Evolutionary conservation across 2,329 filamentous ascomycete genomes (phyloP).

Genomic region (Bertia moriformis): DNA sequence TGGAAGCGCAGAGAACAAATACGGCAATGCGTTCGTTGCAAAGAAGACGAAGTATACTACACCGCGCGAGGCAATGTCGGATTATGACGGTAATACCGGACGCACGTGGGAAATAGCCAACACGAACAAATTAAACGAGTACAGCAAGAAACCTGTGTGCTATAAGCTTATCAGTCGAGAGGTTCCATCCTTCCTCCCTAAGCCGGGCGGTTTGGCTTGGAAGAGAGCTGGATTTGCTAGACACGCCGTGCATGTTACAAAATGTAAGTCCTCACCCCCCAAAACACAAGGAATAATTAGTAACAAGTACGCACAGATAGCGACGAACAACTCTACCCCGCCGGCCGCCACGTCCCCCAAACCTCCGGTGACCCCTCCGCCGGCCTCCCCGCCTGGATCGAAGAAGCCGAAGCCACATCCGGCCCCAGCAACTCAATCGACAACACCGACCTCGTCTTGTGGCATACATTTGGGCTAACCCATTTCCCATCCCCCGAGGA

Average conservation of each 20-base stretch:
- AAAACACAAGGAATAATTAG: no score
- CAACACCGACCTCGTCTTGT: conserved; percentile 52
- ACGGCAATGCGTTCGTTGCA: conserved; percentile 82
- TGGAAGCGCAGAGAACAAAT: conserved; percentile 68
- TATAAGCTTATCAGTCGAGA: conserved; percentile 88
- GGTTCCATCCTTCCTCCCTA: conserved; percentile 64
- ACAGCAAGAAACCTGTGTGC: conserved; percentile 68
- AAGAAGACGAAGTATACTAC: conserved; percentile 69
- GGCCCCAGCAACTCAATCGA: conserved; percentile 35
- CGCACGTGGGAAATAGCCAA: conserved; percentile 88
- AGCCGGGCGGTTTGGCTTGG: conserved; percentile 70
- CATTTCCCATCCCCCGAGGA: conserved; percentile 56
- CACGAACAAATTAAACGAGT: conserved; percentile 67
- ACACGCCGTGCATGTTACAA: conserved; percentile 78
- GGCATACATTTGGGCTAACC: conserved; percentile 56
- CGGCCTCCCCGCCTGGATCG: conserved; percentile 50
- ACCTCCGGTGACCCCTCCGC: conserved; percentile 50
- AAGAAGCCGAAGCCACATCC: no score
- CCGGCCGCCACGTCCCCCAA: conserved; percentile 55
- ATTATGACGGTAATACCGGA: conserved; percentile 68
- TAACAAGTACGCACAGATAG: no score
- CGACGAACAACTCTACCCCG: conserved; percentile 50
- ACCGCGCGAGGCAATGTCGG: conserved; percentile 51
- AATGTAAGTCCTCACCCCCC: conserved; percentile 56
- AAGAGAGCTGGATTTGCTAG: conserved; percentile 78